Conservation (phyloP, 2,329 filamentous ascomycete genomes). For the Claviceps cyperi region DNA sequence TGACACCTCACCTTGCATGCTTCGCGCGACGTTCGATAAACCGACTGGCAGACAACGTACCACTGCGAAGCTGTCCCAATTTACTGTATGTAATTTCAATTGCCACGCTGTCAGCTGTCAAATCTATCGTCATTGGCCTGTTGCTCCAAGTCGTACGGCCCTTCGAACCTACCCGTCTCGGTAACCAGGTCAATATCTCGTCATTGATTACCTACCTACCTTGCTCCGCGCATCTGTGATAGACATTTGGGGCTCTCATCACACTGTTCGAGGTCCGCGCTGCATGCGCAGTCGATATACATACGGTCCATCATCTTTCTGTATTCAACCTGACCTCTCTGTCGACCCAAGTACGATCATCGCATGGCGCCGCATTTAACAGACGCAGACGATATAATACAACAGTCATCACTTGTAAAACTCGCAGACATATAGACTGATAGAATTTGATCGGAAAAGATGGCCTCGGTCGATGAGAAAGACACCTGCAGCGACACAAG, state of each 20-base stretch:
- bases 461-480: background rate
- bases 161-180: background rate
- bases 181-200: background rate
- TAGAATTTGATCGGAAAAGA: background rate
- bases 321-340: background rate
- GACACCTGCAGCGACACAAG: background rate
- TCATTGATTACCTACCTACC: background rate
- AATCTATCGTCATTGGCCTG: background rate
- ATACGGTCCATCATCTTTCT: background rate
- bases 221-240: background rate
- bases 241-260: background rate
- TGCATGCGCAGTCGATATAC: background rate
- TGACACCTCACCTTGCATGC: slow-evolving; percentile 13
- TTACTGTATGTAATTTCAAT: background rate
- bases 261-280: background rate
- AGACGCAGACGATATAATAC: background rate
- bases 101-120: background rate
- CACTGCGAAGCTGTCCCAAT: background rate
- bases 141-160: background rate
- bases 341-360: background rate
- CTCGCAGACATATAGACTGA: background rate
- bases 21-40: slow-evolving; percentile 3
- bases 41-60: background rate
- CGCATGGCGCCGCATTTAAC: background rate
- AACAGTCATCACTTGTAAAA: background rate